These are phyloP conservation scores for Aureobasidium sp. DNA, from an alignment of 2,329 filamentous ascomycete species.

Conservation along the genomic window DNA sequence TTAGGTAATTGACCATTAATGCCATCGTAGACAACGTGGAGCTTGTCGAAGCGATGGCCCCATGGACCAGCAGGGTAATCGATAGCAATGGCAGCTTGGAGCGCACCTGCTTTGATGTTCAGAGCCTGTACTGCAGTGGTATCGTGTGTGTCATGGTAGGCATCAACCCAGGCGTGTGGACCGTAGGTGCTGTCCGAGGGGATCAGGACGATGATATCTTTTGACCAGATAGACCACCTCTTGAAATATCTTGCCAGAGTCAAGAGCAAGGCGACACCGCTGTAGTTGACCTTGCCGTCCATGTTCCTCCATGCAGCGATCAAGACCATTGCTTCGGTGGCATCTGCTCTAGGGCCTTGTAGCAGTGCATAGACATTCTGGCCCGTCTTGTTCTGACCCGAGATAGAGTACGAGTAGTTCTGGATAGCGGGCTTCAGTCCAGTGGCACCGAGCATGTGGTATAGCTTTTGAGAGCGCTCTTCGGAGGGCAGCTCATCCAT, in stretches of 20 bases:
- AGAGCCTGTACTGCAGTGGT: constrained; percentile 62
- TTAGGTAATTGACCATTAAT: constrained; percentile 94
- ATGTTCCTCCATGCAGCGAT: constrained; percentile 84
- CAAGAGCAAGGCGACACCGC: constrained; percentile 77
- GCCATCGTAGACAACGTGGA: constrained; percentile 92
- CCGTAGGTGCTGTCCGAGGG: constrained; percentile 83
- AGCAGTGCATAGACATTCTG: constrained; percentile 93
- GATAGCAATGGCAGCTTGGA: constrained; percentile 88
- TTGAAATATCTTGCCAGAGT: constrained; percentile 93
- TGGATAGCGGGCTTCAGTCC: constrained; percentile 85
- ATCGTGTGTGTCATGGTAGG: constrained; percentile 86
- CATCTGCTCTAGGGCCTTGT: constrained; percentile 88
- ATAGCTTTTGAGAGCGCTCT: constrained; percentile 57
- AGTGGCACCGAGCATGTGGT: constrained; percentile 64
- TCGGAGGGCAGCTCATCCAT: constrained; percentile 38
- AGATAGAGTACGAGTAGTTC: constrained; percentile 75
- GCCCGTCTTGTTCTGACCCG: constrained; percentile 64
- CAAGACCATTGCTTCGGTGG: constrained; percentile 91
- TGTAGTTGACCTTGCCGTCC: constrained; percentile 69
- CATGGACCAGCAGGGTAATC: constrained; percentile 68
- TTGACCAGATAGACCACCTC: constrained; percentile 96
- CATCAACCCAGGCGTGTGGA: constrained; percentile 94
- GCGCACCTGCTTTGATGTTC: constrained; percentile 81
- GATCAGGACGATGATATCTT: constrained; percentile 91
- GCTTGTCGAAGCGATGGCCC: constrained; percentile 71